Conservation (phyloP, 208 protist genomes). For the Borovskyia barvae region DNA sequence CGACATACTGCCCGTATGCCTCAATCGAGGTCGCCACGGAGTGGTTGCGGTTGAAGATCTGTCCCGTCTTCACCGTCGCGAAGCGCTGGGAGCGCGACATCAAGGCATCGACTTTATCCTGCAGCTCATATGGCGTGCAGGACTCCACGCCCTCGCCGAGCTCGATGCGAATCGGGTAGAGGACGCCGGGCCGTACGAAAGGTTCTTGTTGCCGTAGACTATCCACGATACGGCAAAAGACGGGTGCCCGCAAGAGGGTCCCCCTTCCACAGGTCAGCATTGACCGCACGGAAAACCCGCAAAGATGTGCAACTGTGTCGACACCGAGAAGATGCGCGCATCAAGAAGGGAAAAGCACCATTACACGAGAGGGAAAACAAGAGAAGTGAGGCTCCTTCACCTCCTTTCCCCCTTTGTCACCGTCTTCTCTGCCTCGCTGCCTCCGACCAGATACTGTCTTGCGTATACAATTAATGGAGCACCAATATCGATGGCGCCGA, state of each 20-base stretch:
- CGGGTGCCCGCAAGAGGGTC: constrained; percentile 31
- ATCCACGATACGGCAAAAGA: constrained; percentile 86
- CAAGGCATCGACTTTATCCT: constrained; percentile 63
- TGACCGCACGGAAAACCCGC: too few species aligned
- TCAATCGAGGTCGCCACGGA: constrained; percentile 51
- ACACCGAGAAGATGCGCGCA: neutral
- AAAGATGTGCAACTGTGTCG: too few species aligned
- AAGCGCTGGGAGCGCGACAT: constrained; percentile 70
- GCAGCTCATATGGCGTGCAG: constrained; percentile 58
- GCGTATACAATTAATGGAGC: too few species aligned
- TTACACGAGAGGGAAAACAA: neutral
- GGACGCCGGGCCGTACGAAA: constrained; percentile 57
- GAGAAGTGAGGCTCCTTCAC: neutral
- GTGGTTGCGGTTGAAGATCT: constrained; percentile 70
- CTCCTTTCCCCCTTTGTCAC: neutral
- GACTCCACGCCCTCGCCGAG: constrained; percentile 61
- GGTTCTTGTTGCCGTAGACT: constrained; percentile 64
- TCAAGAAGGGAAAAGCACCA: constrained; percentile 8
- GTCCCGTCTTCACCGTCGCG: constrained; percentile 67
- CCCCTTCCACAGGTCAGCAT: constrained; percentile 13
- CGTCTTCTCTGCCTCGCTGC: neutral
- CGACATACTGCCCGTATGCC: constrained; percentile 73
- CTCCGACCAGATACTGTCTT: too few species aligned
- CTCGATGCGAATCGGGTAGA: constrained; percentile 83
- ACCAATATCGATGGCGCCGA: too few species aligned